Percentiles rank a stretch among this genome's conserved stretches.
These are phyloP conservation scores for Asterella californica DNA, from an alignment of 225 moss, liverwort and hornwort species.

Conservation along the genomic window DNA sequence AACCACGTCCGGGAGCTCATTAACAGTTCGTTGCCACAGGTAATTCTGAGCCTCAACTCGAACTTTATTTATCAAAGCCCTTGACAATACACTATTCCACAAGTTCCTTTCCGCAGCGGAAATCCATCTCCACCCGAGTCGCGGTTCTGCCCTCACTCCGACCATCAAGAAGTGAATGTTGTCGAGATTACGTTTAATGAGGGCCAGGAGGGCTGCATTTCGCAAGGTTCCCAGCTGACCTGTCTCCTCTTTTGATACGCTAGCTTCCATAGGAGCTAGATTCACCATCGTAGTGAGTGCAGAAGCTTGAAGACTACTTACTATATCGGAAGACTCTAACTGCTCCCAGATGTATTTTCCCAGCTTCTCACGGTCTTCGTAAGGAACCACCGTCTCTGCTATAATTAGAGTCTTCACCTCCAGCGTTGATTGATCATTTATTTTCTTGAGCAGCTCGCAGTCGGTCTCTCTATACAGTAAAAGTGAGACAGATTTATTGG, in stretches of 20 bases:
- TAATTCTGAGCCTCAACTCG: conserved; percentile 66
- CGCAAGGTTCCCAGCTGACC: conserved; percentile 62
- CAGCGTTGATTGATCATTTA: conserved; percentile 59
- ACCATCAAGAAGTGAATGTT: conserved; percentile 82
- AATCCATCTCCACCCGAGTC: conserved; percentile 68
- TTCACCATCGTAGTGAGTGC: conserved; percentile 72
- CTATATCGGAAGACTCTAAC: conserved; percentile 60
- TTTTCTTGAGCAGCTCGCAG: conserved; percentile 55
- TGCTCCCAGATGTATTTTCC: conserved; percentile 54
- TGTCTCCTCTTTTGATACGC: conserved; percentile 60
- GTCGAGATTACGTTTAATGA: conserved; percentile 53
- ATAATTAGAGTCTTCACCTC: conserved; percentile 78
- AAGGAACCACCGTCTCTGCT: conserved; percentile 67
- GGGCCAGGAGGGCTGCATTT: conserved; percentile 59
- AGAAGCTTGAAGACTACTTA: conserved; percentile 47
- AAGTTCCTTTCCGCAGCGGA: conserved; percentile 60
- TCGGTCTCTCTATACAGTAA: conserved; percentile 50
- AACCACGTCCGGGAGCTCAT: conserved; percentile 1
- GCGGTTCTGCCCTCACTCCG: conserved; percentile 65
- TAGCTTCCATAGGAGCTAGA: conserved; percentile 63
- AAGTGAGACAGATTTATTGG: background rate
- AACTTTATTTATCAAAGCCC: conserved; percentile 70
- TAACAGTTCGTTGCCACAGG: conserved; percentile 26
- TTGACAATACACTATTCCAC: conserved; percentile 81
- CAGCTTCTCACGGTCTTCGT: conserved; percentile 52